Evolutionary conservation across 2,329 filamentous ascomycete species (phyloP), one percentile per base, ranked within the genome.

Genomic region (Aspergillus sp.): DNA sequence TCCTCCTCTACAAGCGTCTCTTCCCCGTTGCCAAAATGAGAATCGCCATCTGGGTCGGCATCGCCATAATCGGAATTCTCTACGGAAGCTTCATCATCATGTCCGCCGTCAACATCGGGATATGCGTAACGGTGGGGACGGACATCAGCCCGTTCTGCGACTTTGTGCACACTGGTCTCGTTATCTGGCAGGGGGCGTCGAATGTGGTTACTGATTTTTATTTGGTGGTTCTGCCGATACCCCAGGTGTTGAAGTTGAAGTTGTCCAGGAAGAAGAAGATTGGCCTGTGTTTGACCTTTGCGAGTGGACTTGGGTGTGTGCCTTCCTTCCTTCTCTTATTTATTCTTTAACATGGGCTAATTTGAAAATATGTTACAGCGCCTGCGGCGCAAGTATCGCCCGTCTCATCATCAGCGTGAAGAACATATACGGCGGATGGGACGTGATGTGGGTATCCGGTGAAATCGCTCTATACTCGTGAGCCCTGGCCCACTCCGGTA

Each of bases 171-270:
- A 34, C 22, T 12, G 15, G n/a, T 11, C 22, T 44, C 36, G 15
- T 50, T 8, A 43, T 44, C 12, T 32, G 43, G 17, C 18, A 22
- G 8, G 36, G 45, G 5, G 53, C 32, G 7, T 22, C 49, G 13
- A 55, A 55, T 11, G 45, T 55, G 4, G 17, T 50, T 20, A 55
- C 53, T 3, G 53, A 55, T 26, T 34, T 55, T 7, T 55, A 55
- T 18, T 24, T 55, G 24, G 13, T 55, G 9, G 22, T 55, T 6
- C 18, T 55, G 45, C 53, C 53, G 1, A 50, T 55, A 8, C 45
- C 53, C 15, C 38, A 34, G 2, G 36, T 55, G 6, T 6, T 55
- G 12, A 48, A 55, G 11, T 26, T 55, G 36, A 45, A 55, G 26
- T n/a, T 50, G 6, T 30, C 13, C 8, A n/a, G 9, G 17, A 6